These are phyloP conservation scores for Paraphoma sp. DNA, from an alignment of 2,329 filamentous ascomycete species.

Conservation along the genomic window DNA sequence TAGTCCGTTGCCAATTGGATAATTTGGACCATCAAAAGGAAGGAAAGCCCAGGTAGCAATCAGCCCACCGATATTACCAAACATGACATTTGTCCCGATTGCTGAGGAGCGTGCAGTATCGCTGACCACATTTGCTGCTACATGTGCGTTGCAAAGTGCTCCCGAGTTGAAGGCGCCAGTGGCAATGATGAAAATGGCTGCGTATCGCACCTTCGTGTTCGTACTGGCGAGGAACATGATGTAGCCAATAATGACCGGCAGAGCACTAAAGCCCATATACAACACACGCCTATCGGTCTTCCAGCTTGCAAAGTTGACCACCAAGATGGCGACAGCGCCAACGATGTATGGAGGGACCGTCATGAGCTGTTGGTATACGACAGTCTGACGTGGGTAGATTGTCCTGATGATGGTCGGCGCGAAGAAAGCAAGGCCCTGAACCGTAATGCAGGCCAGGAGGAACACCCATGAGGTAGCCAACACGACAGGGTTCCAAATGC, in stretches of 20 bases:
- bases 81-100: conserved; percentile 58
- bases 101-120: conserved; percentile 63
- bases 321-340: not conserved
- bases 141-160: conserved; percentile 68
- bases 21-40: conserved; percentile 66
- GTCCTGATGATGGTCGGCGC: conserved; percentile 72
- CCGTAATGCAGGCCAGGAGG: conserved; percentile 72
- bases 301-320: conserved; percentile 47
- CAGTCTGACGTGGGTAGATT: conserved; percentile 66
- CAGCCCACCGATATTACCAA: conserved; percentile 71
- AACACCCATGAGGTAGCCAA: conserved; percentile 65
- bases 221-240: conserved; percentile 68
- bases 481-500: conserved; percentile 70
- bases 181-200: conserved; percentile 70
- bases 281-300: conserved; percentile 63
- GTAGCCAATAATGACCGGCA: conserved; percentile 70
- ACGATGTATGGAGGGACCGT: not conserved
- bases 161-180: conserved; percentile 66
- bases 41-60: conserved; percentile 69
- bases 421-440: conserved; percentile 75
- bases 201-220: conserved; percentile 61
- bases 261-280: conserved; percentile 64
- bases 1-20: conserved; percentile 71
- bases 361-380: conserved; percentile 68
- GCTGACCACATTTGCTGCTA: conserved; percentile 71